A percentile compares a stretch with the other conserved stretches of the same genome.
Evolutionary conservation across 2,329 filamentous ascomycete species (phyloP).

Genomic region (Penicillium olsonii): DNA sequence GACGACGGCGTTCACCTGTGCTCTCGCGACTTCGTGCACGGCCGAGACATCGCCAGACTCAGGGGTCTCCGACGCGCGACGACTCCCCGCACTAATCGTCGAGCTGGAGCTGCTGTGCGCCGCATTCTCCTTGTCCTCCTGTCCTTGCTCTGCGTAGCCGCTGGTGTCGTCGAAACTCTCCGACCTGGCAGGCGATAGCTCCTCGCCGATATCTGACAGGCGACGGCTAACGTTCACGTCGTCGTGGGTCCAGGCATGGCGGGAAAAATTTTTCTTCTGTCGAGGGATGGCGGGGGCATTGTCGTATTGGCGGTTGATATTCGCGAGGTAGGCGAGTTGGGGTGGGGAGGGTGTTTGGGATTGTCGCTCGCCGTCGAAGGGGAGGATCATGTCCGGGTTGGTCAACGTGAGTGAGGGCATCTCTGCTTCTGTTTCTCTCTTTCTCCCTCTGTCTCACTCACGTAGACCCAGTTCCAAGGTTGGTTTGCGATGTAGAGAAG

Average conservation of each 20-base stretch:
- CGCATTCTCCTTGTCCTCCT: conserved; percentile 55
- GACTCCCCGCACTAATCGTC: conserved; percentile 35
- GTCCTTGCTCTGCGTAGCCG: conserved; percentile 41
- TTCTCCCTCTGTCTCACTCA: not conserved
- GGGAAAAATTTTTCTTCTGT: conserved; percentile 34
- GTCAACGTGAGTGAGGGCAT: conserved; percentile 83
- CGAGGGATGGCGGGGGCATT: conserved; percentile 12
- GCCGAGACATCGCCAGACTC: conserved; percentile 9
- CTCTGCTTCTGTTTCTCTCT: conserved; percentile 11
- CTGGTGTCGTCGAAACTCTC: conserved; percentile 19
- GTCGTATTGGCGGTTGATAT: conserved; percentile 37
- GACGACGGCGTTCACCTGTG: conserved; percentile 6
- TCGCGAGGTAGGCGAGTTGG: conserved; percentile 50
- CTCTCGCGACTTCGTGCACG: conserved; percentile 10
- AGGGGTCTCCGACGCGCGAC: conserved; percentile 14
- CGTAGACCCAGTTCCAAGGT: too few relatives aligned
- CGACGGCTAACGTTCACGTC: conserved; percentile 43
- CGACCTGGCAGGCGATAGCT: conserved; percentile 31
- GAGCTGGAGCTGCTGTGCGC: conserved; percentile 40
- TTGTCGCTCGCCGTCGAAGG: conserved; percentile 62
- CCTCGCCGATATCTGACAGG: conserved; percentile 49
- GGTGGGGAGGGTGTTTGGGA: conserved; percentile 54
- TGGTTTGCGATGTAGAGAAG: too few relatives aligned
- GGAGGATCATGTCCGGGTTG: conserved; percentile 93
- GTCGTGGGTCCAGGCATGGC: conserved; percentile 37